These are phyloP conservation scores for Phaeosphaeria sp. DNA, from an alignment of 2,329 filamentous ascomycete species.

Conservation along the genomic window DNA sequence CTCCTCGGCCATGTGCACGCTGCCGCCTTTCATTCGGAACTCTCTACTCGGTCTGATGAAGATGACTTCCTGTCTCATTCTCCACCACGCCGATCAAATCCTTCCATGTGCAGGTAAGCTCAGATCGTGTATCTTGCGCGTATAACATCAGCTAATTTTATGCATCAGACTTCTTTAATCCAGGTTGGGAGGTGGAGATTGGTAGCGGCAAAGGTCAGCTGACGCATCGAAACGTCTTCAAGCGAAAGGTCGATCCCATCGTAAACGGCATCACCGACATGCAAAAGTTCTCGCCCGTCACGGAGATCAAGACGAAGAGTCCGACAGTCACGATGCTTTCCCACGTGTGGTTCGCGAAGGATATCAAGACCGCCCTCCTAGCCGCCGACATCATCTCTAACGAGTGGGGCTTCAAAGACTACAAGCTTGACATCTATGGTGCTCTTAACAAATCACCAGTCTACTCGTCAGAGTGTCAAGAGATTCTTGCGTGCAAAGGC, in stretches of 20 bases:
- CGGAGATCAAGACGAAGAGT: slow-evolving; percentile 63
- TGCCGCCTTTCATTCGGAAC: slow-evolving; percentile 51
- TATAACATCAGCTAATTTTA: slow-evolving; percentile 33
- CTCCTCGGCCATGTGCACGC: slow-evolving; percentile 50
- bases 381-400: slow-evolving; percentile 71
- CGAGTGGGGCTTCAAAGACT: slow-evolving; percentile 70
- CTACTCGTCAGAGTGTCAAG: slow-evolving; percentile 66
- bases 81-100: slow-evolving; percentile 64
- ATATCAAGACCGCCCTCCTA: slow-evolving; percentile 69
- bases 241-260: slow-evolving; percentile 68
- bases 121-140: no score
- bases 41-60: slow-evolving; percentile 50
- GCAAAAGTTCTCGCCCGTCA: slow-evolving; percentile 67
- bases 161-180: slow-evolving; percentile 67
- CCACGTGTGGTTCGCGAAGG: slow-evolving; percentile 66
- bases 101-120: slow-evolving; percentile 44
- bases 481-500: slow-evolving; percentile 63
- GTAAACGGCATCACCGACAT: slow-evolving; percentile 71
- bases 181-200: slow-evolving; percentile 69
- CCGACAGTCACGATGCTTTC: slow-evolving; percentile 72
- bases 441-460: slow-evolving; percentile 68
- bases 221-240: slow-evolving; percentile 64
- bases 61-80: slow-evolving; percentile 49
- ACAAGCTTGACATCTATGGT: slow-evolving; percentile 68
- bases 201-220: slow-evolving; percentile 65